Evolutionary conservation across 2,329 filamentous ascomycete genomes (phyloP).

Genomic region (Mycocentrospora acerina): DNA sequence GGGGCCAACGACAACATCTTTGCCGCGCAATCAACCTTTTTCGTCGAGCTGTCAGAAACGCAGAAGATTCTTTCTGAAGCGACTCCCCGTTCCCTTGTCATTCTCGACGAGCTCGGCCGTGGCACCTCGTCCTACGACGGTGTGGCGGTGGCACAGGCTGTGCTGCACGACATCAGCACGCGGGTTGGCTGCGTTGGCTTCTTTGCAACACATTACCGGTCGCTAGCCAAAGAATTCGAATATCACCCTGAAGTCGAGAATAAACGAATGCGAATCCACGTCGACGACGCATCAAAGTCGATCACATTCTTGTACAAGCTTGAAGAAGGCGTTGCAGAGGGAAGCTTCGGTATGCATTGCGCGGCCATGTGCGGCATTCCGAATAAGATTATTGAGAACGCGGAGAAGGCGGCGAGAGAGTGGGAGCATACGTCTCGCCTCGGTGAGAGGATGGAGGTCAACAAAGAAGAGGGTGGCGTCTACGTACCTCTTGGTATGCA

Average conservation of each 20-base stretch:
- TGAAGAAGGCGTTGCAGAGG: constrained; percentile 90
- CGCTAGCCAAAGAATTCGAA: constrained; percentile 85
- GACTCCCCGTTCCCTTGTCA: constrained; percentile 89
- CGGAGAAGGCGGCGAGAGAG: constrained; percentile 82
- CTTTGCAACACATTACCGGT: constrained; percentile 98
- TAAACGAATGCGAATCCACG: constrained; percentile 90
- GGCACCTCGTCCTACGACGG: constrained; percentile 96
- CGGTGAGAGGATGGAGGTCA: constrained; percentile 83
- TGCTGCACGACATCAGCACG: constrained; percentile 92
- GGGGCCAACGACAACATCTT: constrained; percentile 99
- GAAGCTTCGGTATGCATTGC: constrained; percentile 98
- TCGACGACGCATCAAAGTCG: constrained; percentile 79
- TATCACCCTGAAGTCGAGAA: constrained; percentile 83
- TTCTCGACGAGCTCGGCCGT: constrained; percentile 92
- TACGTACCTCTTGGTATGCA: constrained; percentile 83
- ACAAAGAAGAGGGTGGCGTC: constrained; percentile 66
- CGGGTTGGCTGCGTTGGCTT: constrained; percentile 93
- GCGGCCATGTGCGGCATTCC: constrained; percentile 97
- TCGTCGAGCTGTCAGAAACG: constrained; percentile 94
- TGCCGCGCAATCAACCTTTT: constrained; percentile 95
- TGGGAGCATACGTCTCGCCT: constrained; percentile 95
- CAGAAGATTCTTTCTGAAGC: constrained; percentile 97
- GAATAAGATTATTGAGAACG: constrained; percentile 75
- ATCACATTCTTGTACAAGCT: constrained; percentile 97
- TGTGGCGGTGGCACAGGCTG: constrained; percentile 92